A percentile compares a stretch with the other conserved stretches of the same genome.
Conservation (phyloP, 345 rosid species). For the Viola odorata region DNA sequence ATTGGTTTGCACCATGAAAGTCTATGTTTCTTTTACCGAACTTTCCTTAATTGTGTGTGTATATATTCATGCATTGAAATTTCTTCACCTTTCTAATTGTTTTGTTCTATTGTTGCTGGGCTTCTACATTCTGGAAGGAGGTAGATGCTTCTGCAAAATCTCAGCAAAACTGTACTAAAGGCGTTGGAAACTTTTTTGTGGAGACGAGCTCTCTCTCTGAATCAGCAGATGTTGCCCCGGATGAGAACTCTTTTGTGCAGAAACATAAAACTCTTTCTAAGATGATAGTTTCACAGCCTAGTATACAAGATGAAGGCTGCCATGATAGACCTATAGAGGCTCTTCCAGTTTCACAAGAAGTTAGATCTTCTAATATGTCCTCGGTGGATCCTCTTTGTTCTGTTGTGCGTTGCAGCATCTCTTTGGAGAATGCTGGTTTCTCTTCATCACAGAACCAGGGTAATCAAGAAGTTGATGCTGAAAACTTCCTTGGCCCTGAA, state of each 20-base stretch:
- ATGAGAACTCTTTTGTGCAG: constrained; percentile 41
- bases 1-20: too few species aligned
- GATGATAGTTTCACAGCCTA: constrained; percentile 36
- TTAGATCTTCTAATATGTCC: constrained; percentile 34
- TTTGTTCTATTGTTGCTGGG: background rate
- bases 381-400: constrained; percentile 65
- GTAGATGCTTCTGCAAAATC: constrained; percentile 24
- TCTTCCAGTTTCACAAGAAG: constrained; percentile 29
- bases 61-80: too few species aligned
- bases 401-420: constrained; percentile 60
- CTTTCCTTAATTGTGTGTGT: too few species aligned
- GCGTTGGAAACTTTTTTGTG: constrained; percentile 28
- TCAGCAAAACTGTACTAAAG: constrained; percentile 13
- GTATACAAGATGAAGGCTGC: constrained; percentile 30
- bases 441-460: constrained; percentile 18
- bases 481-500: constrained; percentile 19
- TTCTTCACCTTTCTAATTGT: background rate
- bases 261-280: constrained; percentile 19
- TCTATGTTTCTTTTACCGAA: too few species aligned
- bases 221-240: constrained; percentile 49
- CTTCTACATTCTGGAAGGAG: constrained; percentile 26
- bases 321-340: constrained; percentile 26
- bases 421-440: constrained; percentile 30
- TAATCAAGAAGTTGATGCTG: constrained; percentile 22
- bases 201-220: constrained; percentile 65